Conservation (phyloP, 257 asterid species). For the Cruciata laevipes region DNA sequence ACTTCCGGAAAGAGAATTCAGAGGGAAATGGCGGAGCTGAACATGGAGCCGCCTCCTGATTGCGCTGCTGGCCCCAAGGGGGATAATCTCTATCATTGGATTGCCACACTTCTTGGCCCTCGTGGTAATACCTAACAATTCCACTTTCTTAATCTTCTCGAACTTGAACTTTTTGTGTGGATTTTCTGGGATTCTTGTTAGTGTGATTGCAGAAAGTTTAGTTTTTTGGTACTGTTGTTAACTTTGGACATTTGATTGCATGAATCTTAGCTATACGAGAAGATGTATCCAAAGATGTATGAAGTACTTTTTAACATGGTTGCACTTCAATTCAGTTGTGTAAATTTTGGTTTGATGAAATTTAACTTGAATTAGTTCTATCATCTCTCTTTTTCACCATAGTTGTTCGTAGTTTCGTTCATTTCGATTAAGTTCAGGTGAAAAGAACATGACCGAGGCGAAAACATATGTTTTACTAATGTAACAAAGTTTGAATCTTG, state of each 20-base stretch:
- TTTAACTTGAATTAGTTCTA: not conserved
- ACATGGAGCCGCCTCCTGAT: constrained; percentile 72
- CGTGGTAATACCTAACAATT: constrained; percentile 28
- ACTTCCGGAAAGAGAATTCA: constrained; percentile 82
- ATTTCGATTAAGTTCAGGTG: not conserved
- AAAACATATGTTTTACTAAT: too few relatives aligned
- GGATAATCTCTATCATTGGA: constrained; percentile 98
- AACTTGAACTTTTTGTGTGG: not conserved
- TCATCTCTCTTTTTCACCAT: not conserved
- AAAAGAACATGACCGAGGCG: not conserved
- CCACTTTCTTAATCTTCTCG: not conserved
- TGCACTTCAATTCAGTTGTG: not conserved
- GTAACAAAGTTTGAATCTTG: too few relatives aligned
- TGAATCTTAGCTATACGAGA: not conserved
- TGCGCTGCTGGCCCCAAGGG: constrained; percentile 98
- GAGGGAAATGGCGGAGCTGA: constrained; percentile 80
- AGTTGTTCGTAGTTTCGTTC: not conserved
- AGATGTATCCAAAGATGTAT: too few relatives aligned
- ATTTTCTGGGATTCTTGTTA: not conserved
- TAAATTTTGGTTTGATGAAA: not conserved
- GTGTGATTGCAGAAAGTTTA: not conserved
- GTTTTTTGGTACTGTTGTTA: not conserved
- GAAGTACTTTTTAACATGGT: too few relatives aligned
- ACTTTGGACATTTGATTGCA: not conserved
- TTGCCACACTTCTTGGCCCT: constrained; percentile 87